These are phyloP conservation scores for Hericium alpestre DNA, from an alignment of 768 basidiomycete genomes.

Conservation along the genomic window DNA sequence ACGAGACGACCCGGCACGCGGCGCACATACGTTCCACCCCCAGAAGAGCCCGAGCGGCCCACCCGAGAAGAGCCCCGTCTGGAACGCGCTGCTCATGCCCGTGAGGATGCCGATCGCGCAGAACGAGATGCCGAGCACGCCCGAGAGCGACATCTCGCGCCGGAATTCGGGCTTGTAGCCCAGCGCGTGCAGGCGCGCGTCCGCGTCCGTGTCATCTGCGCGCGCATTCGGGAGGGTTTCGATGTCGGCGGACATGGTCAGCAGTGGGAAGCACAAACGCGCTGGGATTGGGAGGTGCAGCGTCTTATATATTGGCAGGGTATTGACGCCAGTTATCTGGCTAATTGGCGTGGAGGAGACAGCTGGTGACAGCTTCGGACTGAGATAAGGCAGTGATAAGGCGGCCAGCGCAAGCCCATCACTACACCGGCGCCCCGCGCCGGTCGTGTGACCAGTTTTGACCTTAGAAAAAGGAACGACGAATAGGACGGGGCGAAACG, in stretches of 20 bases:
- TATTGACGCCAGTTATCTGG: too few species aligned
- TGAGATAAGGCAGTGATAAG: too few species aligned
- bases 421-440: too few species aligned
- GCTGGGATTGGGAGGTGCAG: too few species aligned
- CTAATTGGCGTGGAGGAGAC: too few species aligned
- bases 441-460: too few species aligned
- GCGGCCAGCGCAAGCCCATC: too few species aligned
- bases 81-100: slow-evolving; percentile 51
- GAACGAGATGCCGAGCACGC: slow-evolving; percentile 50
- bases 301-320: too few species aligned
- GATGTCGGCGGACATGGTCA: neutral
- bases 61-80: slow-evolving; percentile 48
- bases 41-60: slow-evolving; percentile 50
- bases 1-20: neutral
- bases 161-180: slow-evolving; percentile 47
- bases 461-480: too few species aligned
- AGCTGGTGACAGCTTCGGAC: too few species aligned
- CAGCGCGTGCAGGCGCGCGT: slow-evolving; percentile 37
- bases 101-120: slow-evolving; percentile 52
- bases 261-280: too few species aligned
- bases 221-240: neutral
- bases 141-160: slow-evolving; percentile 41
- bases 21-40: slow-evolving; percentile 45
- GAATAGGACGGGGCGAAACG: too few species aligned
- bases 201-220: slow-evolving; percentile 5